Base-by-base conservation (phyloP, 441 rosid species). In the Eruca vesicaria region DNA sequence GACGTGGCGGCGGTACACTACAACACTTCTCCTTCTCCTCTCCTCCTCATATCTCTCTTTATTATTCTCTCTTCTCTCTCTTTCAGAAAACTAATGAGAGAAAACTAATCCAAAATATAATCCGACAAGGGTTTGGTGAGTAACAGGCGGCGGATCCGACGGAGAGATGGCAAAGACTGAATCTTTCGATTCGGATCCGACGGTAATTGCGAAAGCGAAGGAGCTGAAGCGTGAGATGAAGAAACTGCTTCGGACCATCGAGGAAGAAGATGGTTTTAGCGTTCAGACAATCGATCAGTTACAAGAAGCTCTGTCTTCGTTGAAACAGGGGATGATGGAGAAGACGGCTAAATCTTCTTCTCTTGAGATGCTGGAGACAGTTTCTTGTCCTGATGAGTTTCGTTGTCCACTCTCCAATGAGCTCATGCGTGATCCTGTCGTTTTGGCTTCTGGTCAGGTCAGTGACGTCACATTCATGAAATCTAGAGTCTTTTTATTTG, bases 341-440 rank as follows among this genome's bases (percentile, higher is more conserved):
- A 84, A 80, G 79, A 84, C 78, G 79, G 81, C 80, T 70, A 85
- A 80, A 71, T 86, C 93, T 31, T 86, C 92, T 14, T 88, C 97
- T 11, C 41, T 84, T 12, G 82, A 83, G 82, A 77, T 79, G 66
- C 74, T 69, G 7, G 86, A 82, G 73, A 76, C 81, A n/a, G 72
- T 83, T n/a, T 63, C 85, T 20, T 87, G 90, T 72, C 99, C 99
- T 26, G 90, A 91, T 2, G 95, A 90, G 84, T 91, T 87, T 74
- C 87, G 80, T 74, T 95, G 99, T 71, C 97, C 97, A 32, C 82
- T 95, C 33, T 95, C 99, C 20, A 88, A 86, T n/a, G 97, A 95
- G 52, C 74, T 95, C 79, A 95, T 93, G 99, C 82, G 84, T 78
- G 98, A 95, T 86, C 99, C 99, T 38, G 96, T 95, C 43, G 80